Conservation (phyloP, 2,329 filamentous ascomycete species). For the Chaetomium sp. region DNA sequence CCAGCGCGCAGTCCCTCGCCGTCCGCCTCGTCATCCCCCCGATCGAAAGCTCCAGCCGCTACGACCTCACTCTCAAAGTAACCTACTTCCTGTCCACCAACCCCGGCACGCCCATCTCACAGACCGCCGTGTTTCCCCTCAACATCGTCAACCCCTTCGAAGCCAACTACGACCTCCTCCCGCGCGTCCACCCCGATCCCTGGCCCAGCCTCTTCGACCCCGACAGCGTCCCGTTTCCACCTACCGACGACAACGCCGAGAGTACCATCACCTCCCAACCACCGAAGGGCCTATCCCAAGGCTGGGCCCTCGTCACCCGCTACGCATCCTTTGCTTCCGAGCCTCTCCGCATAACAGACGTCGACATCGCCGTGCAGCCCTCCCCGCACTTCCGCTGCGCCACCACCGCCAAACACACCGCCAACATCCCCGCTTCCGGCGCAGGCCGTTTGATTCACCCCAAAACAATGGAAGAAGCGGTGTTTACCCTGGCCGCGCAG, state of each 20-base stretch:
- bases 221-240: conserved; percentile 37
- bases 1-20: conserved; percentile 36
- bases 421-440: conserved; percentile 28
- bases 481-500: conserved; percentile 67
- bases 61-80: conserved; percentile 65
- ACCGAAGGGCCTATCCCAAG: conserved; percentile 63
- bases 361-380: conserved; percentile 38
- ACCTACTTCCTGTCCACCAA: conserved; percentile 77
- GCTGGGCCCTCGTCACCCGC: conserved; percentile 69
- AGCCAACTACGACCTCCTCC: conserved; percentile 80
- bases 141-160: conserved; percentile 80
- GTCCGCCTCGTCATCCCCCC: conserved; percentile 46
- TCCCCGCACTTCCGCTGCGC: conserved; percentile 43
- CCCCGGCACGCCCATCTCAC: conserved; percentile 71
- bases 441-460: conserved; percentile 50
- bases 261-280: conserved; percentile 17
- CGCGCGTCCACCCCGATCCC: conserved; percentile 65
- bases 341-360: conserved; percentile 55
- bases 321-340: conserved; percentile 73
- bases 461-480: conserved; percentile 62
- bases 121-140: conserved; percentile 62
- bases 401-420: conserved; percentile 32
- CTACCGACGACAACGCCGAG: conserved; percentile 27
- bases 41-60: conserved; percentile 44
- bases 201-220: conserved; percentile 86